Evolutionary conservation across 306 rosid genomes (phyloP).

Genomic region (Pterocarpus macrocarpus): DNA sequence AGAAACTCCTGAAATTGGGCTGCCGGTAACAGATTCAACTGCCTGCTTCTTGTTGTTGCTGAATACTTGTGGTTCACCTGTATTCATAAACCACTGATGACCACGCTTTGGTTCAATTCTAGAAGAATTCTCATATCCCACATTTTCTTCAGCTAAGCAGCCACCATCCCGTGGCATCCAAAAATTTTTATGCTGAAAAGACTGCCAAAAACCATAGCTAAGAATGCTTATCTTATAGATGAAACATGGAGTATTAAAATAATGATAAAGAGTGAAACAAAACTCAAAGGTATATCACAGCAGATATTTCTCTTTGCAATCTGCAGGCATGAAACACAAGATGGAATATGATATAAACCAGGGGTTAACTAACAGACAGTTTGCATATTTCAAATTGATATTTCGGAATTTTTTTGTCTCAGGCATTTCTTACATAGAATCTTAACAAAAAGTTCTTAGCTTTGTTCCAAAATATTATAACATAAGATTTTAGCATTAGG

Average conservation of each 20-base stretch:
- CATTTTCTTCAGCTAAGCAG: constrained; percentile 80
- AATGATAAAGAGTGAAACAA: constrained; percentile 24
- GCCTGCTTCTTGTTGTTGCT: constrained; percentile 79
- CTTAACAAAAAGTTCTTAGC: not conserved
- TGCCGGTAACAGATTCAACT: constrained; percentile 66
- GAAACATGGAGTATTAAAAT: constrained; percentile 23
- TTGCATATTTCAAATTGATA: not conserved
- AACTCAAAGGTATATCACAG: not conserved
- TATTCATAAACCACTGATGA: constrained; percentile 85
- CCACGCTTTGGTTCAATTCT: constrained; percentile 83
- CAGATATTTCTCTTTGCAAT: not conserved
- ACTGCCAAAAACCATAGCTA: constrained; percentile 57
- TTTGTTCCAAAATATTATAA: not conserved
- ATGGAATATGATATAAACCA: not conserved
- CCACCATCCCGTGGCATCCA: constrained; percentile 82
- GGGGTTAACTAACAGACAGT: not conserved
- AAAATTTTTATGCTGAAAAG: constrained; percentile 85
- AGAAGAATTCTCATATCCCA: constrained; percentile 78
- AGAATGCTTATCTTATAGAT: constrained; percentile 34
- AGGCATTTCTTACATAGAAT: not conserved
- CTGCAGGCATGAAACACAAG: not conserved
- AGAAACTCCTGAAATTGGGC: constrained; percentile 70
- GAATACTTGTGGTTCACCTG: constrained; percentile 66
- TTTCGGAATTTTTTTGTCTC: not conserved
- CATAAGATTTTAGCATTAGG: not conserved